phyloP scores from a whole-genome alignment of 2,329 filamentous ascomycete species.

The Aspergillus sp. region DNA sequence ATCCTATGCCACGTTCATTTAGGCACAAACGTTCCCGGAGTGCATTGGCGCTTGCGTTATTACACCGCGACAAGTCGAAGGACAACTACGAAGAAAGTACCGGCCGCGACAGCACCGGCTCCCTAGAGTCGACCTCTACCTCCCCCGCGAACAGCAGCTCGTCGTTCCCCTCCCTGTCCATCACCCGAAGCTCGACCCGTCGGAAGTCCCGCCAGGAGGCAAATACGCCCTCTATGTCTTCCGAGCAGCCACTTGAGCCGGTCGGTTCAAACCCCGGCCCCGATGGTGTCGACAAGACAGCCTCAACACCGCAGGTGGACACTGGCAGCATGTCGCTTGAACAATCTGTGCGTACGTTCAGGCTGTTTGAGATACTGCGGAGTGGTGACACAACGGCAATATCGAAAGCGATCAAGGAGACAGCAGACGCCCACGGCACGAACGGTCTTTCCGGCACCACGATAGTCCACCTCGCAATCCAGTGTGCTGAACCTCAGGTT shows the following conservation, averaged over 20 bases:
- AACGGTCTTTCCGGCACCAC: slow-evolving; percentile 66
- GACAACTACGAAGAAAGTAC: slow-evolving; percentile 32
- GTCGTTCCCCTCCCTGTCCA: slow-evolving; percentile 27
- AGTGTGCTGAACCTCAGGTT: slow-evolving; percentile 88
- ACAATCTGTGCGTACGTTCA: slow-evolving; percentile 90
- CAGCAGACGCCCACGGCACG: slow-evolving; percentile 49
- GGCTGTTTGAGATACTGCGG: slow-evolving; percentile 86
- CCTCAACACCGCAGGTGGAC: slow-evolving; percentile 30
- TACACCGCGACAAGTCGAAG: slow-evolving; percentile 52
- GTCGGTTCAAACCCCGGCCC: slow-evolving; percentile 21
- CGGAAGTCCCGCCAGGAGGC: slow-evolving; percentile 27
- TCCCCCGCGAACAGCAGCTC: slow-evolving; percentile 24
- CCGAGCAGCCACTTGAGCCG: slow-evolving; percentile 26
- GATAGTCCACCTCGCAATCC: slow-evolving; percentile 87
- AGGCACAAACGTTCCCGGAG: slow-evolving; percentile 56
- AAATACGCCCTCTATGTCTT: slow-evolving; percentile 18
- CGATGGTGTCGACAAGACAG: slow-evolving; percentile 31
- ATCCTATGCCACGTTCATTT: slow-evolving; percentile 26
- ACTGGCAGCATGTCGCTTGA: slow-evolving; percentile 63
- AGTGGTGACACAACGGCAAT: slow-evolving; percentile 90
- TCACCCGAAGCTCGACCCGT: slow-evolving; percentile 29
- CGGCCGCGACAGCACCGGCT: slow-evolving; percentile 21
- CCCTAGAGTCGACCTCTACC: slow-evolving; percentile 24
- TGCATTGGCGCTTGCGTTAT: slow-evolving; percentile 52
- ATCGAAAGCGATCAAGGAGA: slow-evolving; percentile 71